Conservation (phyloP, 208 protist species). For the Phytomonas serpens region DNA sequence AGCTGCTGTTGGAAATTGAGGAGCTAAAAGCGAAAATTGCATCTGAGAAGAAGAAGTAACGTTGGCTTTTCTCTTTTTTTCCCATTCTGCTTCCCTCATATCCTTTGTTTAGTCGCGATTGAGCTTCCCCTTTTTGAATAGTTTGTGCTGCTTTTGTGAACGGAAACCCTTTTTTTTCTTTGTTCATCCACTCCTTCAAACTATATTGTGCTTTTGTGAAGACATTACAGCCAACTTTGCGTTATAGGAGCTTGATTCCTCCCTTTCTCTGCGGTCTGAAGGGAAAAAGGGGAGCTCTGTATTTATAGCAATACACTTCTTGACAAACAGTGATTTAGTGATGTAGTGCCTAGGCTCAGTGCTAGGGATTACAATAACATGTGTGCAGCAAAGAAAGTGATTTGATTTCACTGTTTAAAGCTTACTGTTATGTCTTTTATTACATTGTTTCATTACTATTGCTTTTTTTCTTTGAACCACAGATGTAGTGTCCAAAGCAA, state of each 20-base stretch:
- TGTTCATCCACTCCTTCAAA: too few species aligned
- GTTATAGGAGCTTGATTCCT: slow-evolving; percentile 6
- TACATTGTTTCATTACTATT: too few species aligned
- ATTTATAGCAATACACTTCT: background rate
- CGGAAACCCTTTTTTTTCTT: background rate
- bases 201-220: background rate
- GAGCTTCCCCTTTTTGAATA: background rate
- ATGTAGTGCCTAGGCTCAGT: background rate
- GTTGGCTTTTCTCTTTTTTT: slow-evolving; percentile 8
- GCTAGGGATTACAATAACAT: background rate
- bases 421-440: too few species aligned
- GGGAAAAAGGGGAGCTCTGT: background rate
- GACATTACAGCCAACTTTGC: background rate
- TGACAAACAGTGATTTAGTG: background rate
- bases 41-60: background rate
- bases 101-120: background rate
- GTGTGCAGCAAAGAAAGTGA: background rate
- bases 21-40: slow-evolving; percentile 68
- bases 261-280: background rate
- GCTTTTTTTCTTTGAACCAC: too few species aligned
- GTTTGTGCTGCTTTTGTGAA: background rate
- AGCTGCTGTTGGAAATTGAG: slow-evolving; percentile 69
- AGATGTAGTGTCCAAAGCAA: too few species aligned
- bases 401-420: background rate
- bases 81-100: background rate